Base-by-base conservation (phyloP, 1,284 basidiomycete genomes). In the Fomitopsis schrenkii region DNA sequence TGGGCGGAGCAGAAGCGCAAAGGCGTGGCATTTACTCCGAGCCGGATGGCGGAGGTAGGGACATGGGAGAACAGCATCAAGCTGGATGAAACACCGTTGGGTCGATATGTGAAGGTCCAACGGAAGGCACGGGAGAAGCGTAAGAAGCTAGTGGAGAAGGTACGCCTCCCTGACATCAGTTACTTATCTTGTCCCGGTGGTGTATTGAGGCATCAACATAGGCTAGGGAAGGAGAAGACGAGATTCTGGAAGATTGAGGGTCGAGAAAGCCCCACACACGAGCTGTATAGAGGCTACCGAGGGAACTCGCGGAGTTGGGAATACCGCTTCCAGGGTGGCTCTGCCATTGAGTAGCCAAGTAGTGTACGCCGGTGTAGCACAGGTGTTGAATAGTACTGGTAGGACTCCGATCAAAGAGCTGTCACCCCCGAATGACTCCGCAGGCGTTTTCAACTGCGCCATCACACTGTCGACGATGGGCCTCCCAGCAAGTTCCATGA, bases 71-170 rank as follows among this genome's bases (percentile, higher is more conserved):
- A 75, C 22, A 77, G 75, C 12, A 74, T 85, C 41, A 84, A 84
- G 67, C 70, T 87, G 9, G 86, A 84, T n/a, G 86, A 88, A 17
- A 85, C 87, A 5, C 94, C 95, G 2, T 76, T 98, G 55, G 87
- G 85, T 55, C 90, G 87, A 70, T 95, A 91, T 75, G 80, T 93
- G 70, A 88, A 88, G 70, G 82, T 95, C 60, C 88, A 92, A 76
- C 82, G 83, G 69, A 96, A 95, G 80, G 80, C 86, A 36, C 82
- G 94, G 72, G 91, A 91, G 68, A 89, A 89, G 76, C 85, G 86
- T 68, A 83, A 86, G 69, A 82, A 82, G 67, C 73, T 93, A 66
- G 79, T 94, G 45, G 91, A 94, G 71, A 93, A 92, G 85, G 90
- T 89, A 66, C 44, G 59, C 55, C 56, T 53, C n/a, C 5, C 22